Conservation (phyloP, 805 yeast species). For the Sugiyamaella smithiae region DNA sequence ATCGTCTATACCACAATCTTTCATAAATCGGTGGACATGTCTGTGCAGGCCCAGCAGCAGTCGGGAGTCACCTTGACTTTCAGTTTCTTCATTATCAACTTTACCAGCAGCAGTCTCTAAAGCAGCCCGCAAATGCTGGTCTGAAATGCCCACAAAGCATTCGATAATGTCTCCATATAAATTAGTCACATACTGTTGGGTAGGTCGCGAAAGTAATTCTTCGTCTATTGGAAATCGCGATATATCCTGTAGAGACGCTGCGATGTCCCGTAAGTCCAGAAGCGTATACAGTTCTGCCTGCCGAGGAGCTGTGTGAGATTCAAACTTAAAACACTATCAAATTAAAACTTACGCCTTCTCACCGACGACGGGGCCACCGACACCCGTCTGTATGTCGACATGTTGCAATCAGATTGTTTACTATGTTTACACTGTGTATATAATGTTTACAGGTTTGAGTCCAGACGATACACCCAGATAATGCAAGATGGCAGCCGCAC, state of each 20-base stretch:
- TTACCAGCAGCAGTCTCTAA: conserved; percentile 36
- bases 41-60: conserved; percentile 54
- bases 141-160: conserved; percentile 53
- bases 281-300: conserved; percentile 47
- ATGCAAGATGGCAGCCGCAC: too few species aligned
- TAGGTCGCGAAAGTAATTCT: conserved; percentile 57
- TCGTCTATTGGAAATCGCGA: conserved; percentile 42
- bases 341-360: conserved; percentile 11
- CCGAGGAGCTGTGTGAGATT: not conserved
- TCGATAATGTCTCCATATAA: conserved; percentile 62
- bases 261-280: conserved; percentile 57
- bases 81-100: conserved; percentile 38
- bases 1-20: conserved; percentile 73
- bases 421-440: not conserved
- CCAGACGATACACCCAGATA: too few species aligned
- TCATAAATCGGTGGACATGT: conserved; percentile 59
- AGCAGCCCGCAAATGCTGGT: conserved; percentile 30
- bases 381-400: conserved; percentile 10
- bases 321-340: not conserved
- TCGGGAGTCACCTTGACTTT: conserved; percentile 36
- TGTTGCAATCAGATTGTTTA: not conserved
- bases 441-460: not conserved
- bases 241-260: conserved; percentile 51
- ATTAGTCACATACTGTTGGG: conserved; percentile 51
- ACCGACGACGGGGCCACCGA: conserved; percentile 12